Percentiles rank a stretch among this genome's conserved stretches.
These are phyloP conservation scores for Backusella westeae DNA, from an alignment of 192 early-diverging fungal species.

Conservation along the genomic window DNA sequence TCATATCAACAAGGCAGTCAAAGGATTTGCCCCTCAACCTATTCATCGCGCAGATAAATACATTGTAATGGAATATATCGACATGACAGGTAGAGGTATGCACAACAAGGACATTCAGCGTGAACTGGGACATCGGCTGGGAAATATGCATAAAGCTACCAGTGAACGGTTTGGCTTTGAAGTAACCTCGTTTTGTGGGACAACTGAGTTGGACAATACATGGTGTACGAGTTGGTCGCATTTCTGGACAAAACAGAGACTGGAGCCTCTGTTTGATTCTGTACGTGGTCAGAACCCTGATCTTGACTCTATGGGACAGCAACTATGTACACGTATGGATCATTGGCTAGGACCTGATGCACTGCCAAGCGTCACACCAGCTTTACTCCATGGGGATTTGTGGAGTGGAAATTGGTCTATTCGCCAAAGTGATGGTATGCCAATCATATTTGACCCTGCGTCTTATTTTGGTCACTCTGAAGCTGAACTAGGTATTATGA, in stretches of 20 bases:
- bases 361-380: background rate
- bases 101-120: background rate
- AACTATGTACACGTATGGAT: background rate
- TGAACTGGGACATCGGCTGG: background rate
- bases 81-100: background rate
- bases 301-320: background rate
- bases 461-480: background rate
- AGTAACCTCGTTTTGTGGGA: background rate
- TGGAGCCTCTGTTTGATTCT: background rate
- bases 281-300: background rate
- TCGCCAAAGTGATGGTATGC: background rate
- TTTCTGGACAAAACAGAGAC: background rate
- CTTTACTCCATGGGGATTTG: background rate
- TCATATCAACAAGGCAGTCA: background rate
- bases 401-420: constrained; percentile 6
- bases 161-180: constrained; percentile 1
- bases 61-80: background rate
- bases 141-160: background rate
- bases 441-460: background rate
- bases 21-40: background rate
- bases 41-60: background rate
- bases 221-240: background rate
- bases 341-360: background rate
- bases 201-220: background rate
- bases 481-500: constrained; percentile 1